A percentile compares a stretch with the other conserved stretches of the same genome.
Conservation (phyloP, 2,329 filamentous ascomycete species). For the Leptographium lundbergii region DNA sequence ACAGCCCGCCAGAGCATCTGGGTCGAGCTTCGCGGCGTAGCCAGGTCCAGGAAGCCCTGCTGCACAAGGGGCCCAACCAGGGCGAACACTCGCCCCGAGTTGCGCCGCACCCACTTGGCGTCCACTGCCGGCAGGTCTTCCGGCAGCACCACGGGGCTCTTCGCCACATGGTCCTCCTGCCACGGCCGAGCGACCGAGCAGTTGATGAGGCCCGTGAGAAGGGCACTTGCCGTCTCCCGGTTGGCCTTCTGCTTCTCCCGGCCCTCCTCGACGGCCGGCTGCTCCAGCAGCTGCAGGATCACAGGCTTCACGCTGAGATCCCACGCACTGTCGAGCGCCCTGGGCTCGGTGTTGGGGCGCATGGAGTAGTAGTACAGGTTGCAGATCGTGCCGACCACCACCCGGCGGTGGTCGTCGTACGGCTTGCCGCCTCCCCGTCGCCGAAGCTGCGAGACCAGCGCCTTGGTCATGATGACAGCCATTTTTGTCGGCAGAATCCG, state of each 20-base stretch:
- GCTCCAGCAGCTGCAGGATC: conserved; percentile 42
- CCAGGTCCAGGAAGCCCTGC: conserved; percentile 48
- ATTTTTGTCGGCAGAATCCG: conserved; percentile 43
- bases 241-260: conserved; percentile 26
- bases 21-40: conserved; percentile 40
- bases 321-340: conserved; percentile 69
- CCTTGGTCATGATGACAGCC: conserved; percentile 43
- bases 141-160: conserved; percentile 42
- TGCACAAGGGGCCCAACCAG: conserved; percentile 48
- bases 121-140: conserved; percentile 79
- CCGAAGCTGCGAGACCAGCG: conserved; percentile 53
- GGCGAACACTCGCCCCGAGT: conserved; percentile 50
- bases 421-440: conserved; percentile 47
- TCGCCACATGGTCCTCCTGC: conserved; percentile 60
- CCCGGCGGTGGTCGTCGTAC: conserved; percentile 42
- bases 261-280: conserved; percentile 21
- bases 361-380: conserved; percentile 76
- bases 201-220: conserved; percentile 64
- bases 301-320: conserved; percentile 57
- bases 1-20: conserved; percentile 48
- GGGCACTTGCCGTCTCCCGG: conserved; percentile 46
- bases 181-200: conserved; percentile 48
- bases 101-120: conserved; percentile 73
- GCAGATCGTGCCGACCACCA: conserved; percentile 57
- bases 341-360: conserved; percentile 51